Percentiles rank a stretch among this genome's conserved stretches.
phyloP scores from a whole-genome alignment of 441 rosid genomes.

The Mallotus repandus region DNA sequence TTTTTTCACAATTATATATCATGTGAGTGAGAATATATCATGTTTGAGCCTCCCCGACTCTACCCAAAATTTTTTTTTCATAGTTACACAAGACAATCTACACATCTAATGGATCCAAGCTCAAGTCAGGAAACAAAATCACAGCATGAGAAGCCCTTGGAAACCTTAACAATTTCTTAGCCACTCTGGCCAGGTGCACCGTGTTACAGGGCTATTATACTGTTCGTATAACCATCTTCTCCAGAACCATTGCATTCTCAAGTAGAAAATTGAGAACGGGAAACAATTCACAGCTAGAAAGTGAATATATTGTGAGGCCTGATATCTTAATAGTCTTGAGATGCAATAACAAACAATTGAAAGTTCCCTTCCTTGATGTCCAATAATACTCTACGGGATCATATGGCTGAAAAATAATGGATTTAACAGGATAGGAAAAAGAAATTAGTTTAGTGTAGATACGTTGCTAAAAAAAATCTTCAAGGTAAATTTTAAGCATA shows the following conservation, averaged over 20 bases:
- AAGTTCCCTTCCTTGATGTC: background rate
- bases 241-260: constrained; percentile 13
- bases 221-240: constrained; percentile 15
- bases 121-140: background rate
- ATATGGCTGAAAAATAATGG: background rate
- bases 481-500: too few species aligned
- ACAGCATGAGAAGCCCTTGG: background rate
- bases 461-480: too few species aligned
- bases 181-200: background rate
- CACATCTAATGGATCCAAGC: too few species aligned
- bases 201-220: background rate
- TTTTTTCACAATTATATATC: too few species aligned
- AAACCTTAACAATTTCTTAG: background rate
- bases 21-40: too few species aligned
- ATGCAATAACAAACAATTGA: background rate
- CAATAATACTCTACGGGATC: background rate
- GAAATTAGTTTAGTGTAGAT: too few species aligned
- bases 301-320: background rate
- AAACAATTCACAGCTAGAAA: background rate
- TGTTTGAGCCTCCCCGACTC: too few species aligned
- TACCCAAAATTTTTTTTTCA: too few species aligned
- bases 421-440: too few species aligned
- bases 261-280: constrained; percentile 19
- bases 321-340: constrained; percentile 20
- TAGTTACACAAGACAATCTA: too few species aligned